Evolutionary conservation across 2,329 filamentous ascomycete genomes (phyloP).

Genomic region (Fusarium floridanum): DNA sequence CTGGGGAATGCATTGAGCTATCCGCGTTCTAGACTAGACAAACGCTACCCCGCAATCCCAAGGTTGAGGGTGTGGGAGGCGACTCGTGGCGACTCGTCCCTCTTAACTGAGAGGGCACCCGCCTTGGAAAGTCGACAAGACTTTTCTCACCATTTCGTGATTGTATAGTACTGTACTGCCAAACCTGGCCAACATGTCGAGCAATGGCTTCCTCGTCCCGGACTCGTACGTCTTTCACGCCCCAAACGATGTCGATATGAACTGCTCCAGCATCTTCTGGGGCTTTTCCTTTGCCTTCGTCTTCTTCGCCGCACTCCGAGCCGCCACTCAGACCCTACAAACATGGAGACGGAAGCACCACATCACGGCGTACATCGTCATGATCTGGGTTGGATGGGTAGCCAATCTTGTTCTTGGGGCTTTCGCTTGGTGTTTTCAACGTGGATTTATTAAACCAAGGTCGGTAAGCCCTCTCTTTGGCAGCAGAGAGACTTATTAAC

Average conservation of each 20-base stretch:
- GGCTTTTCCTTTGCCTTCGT: neutral
- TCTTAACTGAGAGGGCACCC: slow-evolving; percentile 1
- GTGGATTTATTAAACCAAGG: neutral
- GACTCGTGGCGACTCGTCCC: slow-evolving; percentile 4
- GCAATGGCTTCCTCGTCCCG: slow-evolving; percentile 3
- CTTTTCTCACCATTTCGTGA: neutral
- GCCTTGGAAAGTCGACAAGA: neutral
- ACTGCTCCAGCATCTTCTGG: slow-evolving; percentile 1
- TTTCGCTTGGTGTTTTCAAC: neutral
- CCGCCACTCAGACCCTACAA: neutral
- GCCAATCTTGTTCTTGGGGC: neutral
- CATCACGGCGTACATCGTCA: neutral
- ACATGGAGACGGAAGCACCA: neutral
- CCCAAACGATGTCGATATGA: neutral
- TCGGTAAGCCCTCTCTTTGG: neutral
- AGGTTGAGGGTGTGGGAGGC: slow-evolving; percentile 2
- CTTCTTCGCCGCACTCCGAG: neutral
- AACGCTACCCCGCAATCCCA: neutral
- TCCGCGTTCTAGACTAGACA: neutral
- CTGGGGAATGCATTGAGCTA: neutral
- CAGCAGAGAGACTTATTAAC: neutral
- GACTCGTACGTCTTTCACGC: neutral
- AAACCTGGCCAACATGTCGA: neutral
- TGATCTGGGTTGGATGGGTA: neutral
- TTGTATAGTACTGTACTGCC: neutral